These are phyloP conservation scores for Pythium rishiriense DNA, from an alignment of 352 stramenopile species.

Conservation along the genomic window DNA sequence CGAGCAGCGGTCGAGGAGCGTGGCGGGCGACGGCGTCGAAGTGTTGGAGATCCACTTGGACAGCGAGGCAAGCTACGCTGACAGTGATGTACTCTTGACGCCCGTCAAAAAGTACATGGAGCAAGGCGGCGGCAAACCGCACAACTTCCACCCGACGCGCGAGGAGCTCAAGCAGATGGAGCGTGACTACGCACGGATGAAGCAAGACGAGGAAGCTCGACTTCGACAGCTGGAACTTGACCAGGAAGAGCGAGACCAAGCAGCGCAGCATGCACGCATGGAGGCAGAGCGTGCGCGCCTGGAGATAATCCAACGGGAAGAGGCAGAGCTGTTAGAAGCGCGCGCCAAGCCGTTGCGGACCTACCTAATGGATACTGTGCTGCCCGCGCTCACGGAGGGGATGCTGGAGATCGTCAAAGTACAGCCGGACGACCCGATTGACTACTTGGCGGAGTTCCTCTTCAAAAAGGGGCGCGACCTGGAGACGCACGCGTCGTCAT, in stretches of 20 bases:
- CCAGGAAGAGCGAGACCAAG: constrained; percentile 54
- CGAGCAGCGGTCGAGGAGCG: constrained; percentile 36
- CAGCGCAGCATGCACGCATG: constrained; percentile 41
- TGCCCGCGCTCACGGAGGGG: constrained; percentile 80
- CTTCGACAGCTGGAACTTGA: constrained; percentile 39
- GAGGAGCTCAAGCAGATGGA: constrained; percentile 58
- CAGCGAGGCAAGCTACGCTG: constrained; percentile 41
- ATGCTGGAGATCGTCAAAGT: constrained; percentile 89
- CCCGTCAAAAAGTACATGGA: constrained; percentile 78
- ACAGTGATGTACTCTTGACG: constrained; percentile 38
- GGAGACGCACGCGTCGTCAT: constrained; percentile 29
- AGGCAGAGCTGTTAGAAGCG: constrained; percentile 76
- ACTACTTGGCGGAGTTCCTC: constrained; percentile 87
- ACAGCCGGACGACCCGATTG: constrained; percentile 83
- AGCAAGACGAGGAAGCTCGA: constrained; percentile 45
- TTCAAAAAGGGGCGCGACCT: constrained; percentile 77
- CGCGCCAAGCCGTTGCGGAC: constrained; percentile 76
- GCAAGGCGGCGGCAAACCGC: constrained; percentile 57
- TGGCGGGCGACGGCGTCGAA: constrained; percentile 39
- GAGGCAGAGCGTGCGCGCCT: constrained; percentile 62
- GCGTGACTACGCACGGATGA: constrained; percentile 44
- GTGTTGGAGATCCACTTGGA: constrained; percentile 64
- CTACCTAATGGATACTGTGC: constrained; percentile 85
- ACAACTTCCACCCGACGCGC: constrained; percentile 83
- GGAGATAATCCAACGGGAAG: constrained; percentile 74